Evolutionary conservation across 768 basidiomycete species (phyloP).

Genomic region (Butyriboletus loyo): DNA sequence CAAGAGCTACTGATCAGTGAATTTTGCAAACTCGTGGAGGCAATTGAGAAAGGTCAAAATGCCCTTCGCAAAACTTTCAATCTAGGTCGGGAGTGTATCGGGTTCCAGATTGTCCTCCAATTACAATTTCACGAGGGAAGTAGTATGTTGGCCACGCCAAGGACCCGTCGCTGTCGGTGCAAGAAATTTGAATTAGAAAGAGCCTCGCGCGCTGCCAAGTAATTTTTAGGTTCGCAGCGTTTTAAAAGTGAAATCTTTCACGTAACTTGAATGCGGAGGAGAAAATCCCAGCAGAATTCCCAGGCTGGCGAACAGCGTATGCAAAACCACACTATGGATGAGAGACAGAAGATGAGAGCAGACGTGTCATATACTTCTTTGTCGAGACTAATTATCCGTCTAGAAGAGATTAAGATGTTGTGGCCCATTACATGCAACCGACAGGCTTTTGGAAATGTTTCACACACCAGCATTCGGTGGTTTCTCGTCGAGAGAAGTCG

Average conservation of each 20-base stretch:
- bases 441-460: constrained; percentile 46
- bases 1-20: constrained; percentile 50
- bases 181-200: constrained; percentile 38
- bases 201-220: constrained; percentile 36
- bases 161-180: constrained; percentile 28
- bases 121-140: constrained; percentile 35
- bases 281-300: constrained; percentile 53
- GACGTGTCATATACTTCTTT: constrained; percentile 35
- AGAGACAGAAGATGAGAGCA: constrained; percentile 2
- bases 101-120: constrained; percentile 44
- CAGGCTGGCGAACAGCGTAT: constrained; percentile 53
- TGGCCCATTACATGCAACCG: not conserved
- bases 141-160: constrained; percentile 34
- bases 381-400: constrained; percentile 47
- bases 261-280: constrained; percentile 52
- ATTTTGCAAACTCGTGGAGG: constrained; percentile 56
- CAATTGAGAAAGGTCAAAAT: constrained; percentile 50
- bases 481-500: constrained; percentile 49
- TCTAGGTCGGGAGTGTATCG: constrained; percentile 46
- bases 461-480: constrained; percentile 47
- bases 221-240: constrained; percentile 52
- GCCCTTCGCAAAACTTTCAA: constrained; percentile 45
- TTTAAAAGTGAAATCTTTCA: constrained; percentile 50
- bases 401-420: constrained; percentile 17
- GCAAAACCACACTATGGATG: constrained; percentile 40